Evolutionary conservation across 2,329 filamentous ascomycete species (phyloP).

Genomic region (Byssochlamys sp.): DNA sequence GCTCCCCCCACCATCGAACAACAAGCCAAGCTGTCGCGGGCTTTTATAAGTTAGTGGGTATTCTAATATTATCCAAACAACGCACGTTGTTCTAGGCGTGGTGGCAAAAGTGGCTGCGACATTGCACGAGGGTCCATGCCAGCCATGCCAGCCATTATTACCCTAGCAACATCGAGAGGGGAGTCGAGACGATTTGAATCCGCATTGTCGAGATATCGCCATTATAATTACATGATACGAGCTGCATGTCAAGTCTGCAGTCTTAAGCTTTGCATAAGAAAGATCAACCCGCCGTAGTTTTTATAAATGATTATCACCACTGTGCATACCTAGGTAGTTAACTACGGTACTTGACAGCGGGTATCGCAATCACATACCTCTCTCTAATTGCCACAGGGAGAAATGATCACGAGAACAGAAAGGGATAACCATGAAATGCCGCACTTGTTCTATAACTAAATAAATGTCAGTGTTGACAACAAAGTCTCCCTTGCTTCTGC

Average conservation of each 20-base stretch:
- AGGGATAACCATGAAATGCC: background rate
- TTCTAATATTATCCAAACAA: background rate
- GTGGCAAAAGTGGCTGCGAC: background rate
- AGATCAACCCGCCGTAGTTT: too few species aligned
- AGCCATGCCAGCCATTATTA: background rate
- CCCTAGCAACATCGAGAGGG: background rate
- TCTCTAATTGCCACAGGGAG: background rate
- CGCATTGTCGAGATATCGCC: background rate
- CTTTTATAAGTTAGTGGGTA: background rate
- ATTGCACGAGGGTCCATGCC: background rate
- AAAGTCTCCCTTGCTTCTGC: too few species aligned
- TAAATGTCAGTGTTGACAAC: too few species aligned
- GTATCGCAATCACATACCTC: background rate
- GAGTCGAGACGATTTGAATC: background rate
- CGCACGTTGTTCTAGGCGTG: background rate
- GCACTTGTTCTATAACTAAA: background rate
- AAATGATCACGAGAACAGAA: background rate
- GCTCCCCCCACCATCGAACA: background rate
- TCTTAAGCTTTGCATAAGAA: background rate
- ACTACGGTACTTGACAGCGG: too few species aligned
- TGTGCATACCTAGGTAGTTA: too few species aligned
- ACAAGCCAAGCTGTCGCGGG: background rate
- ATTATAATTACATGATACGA: background rate
- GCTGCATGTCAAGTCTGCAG: background rate
- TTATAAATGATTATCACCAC: too few species aligned